phyloP scores from a whole-genome alignment of 108 stramenopile genomes.

The Nannochloropsis oceanica region DNA sequence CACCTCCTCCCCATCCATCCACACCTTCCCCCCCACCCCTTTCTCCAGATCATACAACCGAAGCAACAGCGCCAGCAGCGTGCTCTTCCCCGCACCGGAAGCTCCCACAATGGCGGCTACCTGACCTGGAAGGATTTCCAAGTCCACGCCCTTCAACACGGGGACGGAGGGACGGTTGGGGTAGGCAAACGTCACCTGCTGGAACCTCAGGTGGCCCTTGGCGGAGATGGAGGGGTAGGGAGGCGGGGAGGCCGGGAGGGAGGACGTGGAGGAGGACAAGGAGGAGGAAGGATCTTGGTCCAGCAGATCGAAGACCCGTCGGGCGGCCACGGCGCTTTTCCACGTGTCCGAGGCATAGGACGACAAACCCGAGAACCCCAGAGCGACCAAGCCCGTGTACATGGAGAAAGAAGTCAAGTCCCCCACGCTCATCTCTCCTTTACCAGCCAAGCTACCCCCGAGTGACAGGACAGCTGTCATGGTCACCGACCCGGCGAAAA shows the following conservation, averaged over 20 bases:
- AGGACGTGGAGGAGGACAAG: neutral
- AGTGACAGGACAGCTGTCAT: slow-evolving; percentile 20
- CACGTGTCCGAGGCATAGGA: neutral
- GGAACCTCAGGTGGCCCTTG: neutral
- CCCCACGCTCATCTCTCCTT: slow-evolving; percentile 26
- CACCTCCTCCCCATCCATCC: slow-evolving; percentile 37
- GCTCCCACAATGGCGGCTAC: slow-evolving; percentile 78
- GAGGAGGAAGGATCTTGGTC: neutral
- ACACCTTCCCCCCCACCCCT: slow-evolving; percentile 34
- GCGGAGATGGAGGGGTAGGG: neutral
- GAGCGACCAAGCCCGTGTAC: slow-evolving; percentile 25
- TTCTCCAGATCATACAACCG: slow-evolving; percentile 61
- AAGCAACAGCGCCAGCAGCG: slow-evolving; percentile 65
- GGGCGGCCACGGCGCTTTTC: slow-evolving; percentile 3
- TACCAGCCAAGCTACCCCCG: slow-evolving; percentile 19
- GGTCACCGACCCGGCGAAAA: slow-evolving; percentile 3
- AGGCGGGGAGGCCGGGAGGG: too few species aligned
- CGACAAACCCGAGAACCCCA: slow-evolving; percentile 27
- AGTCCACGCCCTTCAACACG: slow-evolving; percentile 52
- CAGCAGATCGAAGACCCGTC: slow-evolving; percentile 14
- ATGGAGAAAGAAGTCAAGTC: slow-evolving; percentile 27
- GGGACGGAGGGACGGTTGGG: slow-evolving; percentile 9
- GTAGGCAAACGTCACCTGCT: slow-evolving; percentile 15
- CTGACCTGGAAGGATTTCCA: slow-evolving; percentile 53
- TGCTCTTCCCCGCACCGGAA: slow-evolving; percentile 78